Conservation (phyloP, 805 yeast genomes). For the Candida broadrunensis region DNA sequence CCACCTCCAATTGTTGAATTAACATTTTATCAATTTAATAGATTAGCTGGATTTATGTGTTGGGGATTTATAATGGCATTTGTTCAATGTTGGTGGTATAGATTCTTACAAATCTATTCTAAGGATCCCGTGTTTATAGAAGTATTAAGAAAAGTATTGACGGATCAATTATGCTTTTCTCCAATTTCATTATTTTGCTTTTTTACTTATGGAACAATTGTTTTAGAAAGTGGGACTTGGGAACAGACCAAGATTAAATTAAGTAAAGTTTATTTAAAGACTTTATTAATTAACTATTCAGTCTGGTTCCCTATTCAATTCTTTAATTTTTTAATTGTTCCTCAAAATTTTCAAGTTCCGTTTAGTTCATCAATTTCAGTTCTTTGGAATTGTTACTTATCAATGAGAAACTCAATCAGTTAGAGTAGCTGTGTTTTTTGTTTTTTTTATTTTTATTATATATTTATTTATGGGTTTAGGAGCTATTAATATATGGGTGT, state of each 20-base stretch:
- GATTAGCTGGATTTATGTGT: conserved; percentile 73
- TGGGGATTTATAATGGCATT: conserved; percentile 89
- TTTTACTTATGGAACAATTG: conserved; percentile 78
- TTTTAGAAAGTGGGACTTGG: conserved; percentile 71
- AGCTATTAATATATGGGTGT: not conserved
- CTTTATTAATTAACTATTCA: conserved; percentile 63
- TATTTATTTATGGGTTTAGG: not conserved
- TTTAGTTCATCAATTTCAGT: conserved; percentile 85
- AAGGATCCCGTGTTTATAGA: conserved; percentile 82
- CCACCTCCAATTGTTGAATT: conserved; percentile 17
- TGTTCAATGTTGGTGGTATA: conserved; percentile 87
- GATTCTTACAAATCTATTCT: conserved; percentile 75
- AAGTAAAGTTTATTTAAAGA: conserved; percentile 60
- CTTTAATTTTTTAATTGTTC: conserved; percentile 67
- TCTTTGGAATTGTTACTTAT: conserved; percentile 90
- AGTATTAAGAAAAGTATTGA: conserved; percentile 79
- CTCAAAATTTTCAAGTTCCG: conserved; percentile 79
- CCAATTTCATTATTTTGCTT: conserved; percentile 81
- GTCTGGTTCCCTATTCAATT: conserved; percentile 87
- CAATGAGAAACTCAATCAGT: conserved; percentile 58
- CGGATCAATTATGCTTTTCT: conserved; percentile 87
- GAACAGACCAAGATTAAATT: conserved; percentile 64
- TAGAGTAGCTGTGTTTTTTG: conserved; percentile 1
- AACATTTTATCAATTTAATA: conserved; percentile 56
- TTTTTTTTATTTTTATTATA: not conserved